Evolutionary conservation across 495 filamentous ascomycete genomes (phyloP).

Genomic region (Talaromyces liani): DNA sequence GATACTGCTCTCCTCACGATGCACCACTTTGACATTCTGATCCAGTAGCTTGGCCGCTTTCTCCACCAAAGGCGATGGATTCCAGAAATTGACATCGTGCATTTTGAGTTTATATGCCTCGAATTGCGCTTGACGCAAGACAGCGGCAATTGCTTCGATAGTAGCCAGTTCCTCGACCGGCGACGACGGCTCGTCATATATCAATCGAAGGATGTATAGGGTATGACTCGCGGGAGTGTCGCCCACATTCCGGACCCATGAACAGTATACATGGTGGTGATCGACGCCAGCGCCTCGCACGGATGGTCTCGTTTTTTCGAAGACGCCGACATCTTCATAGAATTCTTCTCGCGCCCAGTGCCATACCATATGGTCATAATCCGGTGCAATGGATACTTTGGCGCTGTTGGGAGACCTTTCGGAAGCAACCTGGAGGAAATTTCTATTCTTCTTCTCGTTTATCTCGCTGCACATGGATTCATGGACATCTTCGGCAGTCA

Average conservation of each 20-base stretch:
- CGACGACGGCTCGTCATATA: conserved; percentile 51
- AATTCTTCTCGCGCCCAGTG: conserved; percentile 85
- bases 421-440: conserved; percentile 25
- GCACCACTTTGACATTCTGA: conserved; percentile 38
- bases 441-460: conserved; percentile 24
- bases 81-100: conserved; percentile 57
- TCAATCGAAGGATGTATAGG: conserved; percentile 70
- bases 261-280: conserved; percentile 57
- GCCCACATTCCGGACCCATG: conserved; percentile 74
- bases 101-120: conserved; percentile 53
- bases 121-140: conserved; percentile 46
- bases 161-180: conserved; percentile 29
- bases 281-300: conserved; percentile 64
- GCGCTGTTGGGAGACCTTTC: conserved; percentile 20
- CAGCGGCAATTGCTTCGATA: conserved; percentile 38
- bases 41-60: conserved; percentile 52
- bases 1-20: conserved; percentile 58
- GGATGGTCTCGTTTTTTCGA: conserved; percentile 32
- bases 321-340: conserved; percentile 48
- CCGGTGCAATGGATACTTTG: conserved; percentile 62
- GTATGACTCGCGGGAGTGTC: conserved; percentile 51
- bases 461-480: conserved; percentile 27
- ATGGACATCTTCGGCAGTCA: conserved; percentile 25
- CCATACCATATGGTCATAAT: conserved; percentile 70
- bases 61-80: conserved; percentile 48